phyloP scores from a whole-genome alignment of 371 early-diverging fungal species.

The Circinella minor region DNA sequence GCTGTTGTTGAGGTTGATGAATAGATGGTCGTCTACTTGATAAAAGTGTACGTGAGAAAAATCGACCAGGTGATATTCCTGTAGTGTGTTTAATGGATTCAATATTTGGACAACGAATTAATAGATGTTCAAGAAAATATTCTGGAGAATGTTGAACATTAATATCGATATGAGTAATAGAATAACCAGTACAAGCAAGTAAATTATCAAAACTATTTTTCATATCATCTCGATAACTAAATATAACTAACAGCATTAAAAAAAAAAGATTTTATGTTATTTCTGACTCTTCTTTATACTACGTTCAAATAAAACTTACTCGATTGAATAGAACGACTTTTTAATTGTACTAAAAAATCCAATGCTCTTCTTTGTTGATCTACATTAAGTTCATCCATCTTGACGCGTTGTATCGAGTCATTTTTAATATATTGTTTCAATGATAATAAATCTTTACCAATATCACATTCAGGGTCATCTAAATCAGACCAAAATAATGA shows the following conservation, averaged over 20 bases:
- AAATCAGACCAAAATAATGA: neutral
- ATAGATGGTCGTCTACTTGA: too few relatives aligned
- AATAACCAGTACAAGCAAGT: neutral
- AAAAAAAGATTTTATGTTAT: neutral
- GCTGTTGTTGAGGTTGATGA: neutral
- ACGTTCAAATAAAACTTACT: neutral
- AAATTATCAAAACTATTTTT: neutral
- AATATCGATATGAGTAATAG: neutral
- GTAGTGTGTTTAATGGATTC: neutral
- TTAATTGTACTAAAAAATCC: neutral
- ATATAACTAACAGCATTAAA: neutral
- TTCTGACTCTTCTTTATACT: neutral
- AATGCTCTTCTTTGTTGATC: neutral
- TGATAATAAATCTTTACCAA: neutral
- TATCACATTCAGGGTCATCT: constrained; percentile 1
- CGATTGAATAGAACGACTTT: neutral
- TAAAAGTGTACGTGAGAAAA: too few relatives aligned
- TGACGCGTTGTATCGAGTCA: neutral
- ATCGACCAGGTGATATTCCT: too few relatives aligned
- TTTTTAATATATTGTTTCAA: neutral
- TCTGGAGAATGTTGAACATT: neutral
- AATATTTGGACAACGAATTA: neutral
- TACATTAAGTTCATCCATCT: neutral
- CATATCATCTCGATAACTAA: neutral
- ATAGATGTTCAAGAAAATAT: neutral